Evolutionary conservation across 371 early-diverging fungal genomes (phyloP).

Genomic region (Mucor saturninus): DNA sequence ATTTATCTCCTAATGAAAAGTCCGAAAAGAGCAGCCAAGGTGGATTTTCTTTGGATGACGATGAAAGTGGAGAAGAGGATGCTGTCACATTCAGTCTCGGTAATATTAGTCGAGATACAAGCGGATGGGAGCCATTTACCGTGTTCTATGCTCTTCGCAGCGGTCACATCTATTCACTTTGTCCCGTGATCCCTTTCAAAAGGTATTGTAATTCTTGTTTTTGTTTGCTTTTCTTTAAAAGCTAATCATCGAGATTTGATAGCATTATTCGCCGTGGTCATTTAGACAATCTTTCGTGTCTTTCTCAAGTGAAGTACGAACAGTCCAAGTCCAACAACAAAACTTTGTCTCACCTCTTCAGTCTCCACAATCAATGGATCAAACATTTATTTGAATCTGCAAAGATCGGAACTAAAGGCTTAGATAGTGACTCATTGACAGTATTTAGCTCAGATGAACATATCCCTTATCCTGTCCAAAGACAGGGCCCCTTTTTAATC

Average conservation of each 20-base stretch:
- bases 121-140: constrained; percentile 52
- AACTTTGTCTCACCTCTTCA: constrained; percentile 30
- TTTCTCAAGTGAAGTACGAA: constrained; percentile 37
- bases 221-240: not conserved
- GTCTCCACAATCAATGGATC: constrained; percentile 47
- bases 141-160: constrained; percentile 46
- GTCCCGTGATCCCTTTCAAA: constrained; percentile 49
- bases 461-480: constrained; percentile 27
- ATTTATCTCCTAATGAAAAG: constrained; percentile 38
- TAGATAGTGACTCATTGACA: constrained; percentile 24
- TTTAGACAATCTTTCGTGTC: constrained; percentile 39
- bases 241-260: not conserved
- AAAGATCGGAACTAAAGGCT: constrained; percentile 11
- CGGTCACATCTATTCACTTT: constrained; percentile 49
- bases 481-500: constrained; percentile 49
- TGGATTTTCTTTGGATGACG: constrained; percentile 36
- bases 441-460: constrained; percentile 18
- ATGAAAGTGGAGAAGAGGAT: constrained; percentile 43
- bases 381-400: constrained; percentile 32
- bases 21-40: not conserved
- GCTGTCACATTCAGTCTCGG: constrained; percentile 48
- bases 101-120: constrained; percentile 33
- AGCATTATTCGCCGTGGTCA: constrained; percentile 42
- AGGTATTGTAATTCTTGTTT: constrained; percentile 26
- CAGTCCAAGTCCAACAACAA: constrained; percentile 15